Evolutionary conservation across 495 filamentous ascomycete genomes (phyloP).

Genomic region (Polyplosphaeria fusca): DNA sequence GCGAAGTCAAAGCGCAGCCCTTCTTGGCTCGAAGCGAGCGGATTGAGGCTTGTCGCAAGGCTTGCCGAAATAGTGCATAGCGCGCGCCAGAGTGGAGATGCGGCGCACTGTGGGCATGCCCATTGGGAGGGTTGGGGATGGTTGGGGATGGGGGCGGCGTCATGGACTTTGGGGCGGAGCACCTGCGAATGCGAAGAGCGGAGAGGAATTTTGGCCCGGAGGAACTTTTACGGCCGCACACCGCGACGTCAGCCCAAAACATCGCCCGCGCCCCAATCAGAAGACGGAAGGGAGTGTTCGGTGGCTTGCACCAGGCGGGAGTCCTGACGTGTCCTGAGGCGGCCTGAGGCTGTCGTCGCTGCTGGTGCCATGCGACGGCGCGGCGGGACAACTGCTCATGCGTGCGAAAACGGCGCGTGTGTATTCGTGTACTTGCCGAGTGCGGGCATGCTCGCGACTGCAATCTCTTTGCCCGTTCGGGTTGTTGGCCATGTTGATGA

Average conservation of each 20-base stretch:
- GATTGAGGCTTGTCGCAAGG: neutral
- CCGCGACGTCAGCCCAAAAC: neutral
- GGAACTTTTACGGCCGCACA: neutral
- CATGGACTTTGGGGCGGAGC: constrained; percentile 18
- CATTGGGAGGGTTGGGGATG: constrained; percentile 1
- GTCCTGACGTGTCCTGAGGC: too few species aligned
- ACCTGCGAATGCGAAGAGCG: neutral
- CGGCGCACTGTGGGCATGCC: neutral
- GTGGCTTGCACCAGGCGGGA: too few species aligned
- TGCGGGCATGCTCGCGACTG: too few species aligned
- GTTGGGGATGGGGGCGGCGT: neutral
- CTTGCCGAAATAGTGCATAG: neutral
- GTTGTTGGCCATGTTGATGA: too few species aligned
- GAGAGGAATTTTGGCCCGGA: neutral
- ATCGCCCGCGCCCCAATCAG: neutral
- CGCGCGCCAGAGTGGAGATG: neutral
- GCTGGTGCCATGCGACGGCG: neutral
- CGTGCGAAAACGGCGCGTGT: too few species aligned
- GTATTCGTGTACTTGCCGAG: too few species aligned
- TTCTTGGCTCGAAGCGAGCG: constrained; percentile 3
- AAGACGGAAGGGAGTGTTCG: neutral
- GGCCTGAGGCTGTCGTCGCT: neutral
- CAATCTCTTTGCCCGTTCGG: too few species aligned
- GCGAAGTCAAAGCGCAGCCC: neutral
- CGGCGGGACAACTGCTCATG: constrained; percentile 27